These are phyloP conservation scores for Hibiscus mutabilis DNA, from an alignment of 345 rosid species.

Conservation along the genomic window DNA sequence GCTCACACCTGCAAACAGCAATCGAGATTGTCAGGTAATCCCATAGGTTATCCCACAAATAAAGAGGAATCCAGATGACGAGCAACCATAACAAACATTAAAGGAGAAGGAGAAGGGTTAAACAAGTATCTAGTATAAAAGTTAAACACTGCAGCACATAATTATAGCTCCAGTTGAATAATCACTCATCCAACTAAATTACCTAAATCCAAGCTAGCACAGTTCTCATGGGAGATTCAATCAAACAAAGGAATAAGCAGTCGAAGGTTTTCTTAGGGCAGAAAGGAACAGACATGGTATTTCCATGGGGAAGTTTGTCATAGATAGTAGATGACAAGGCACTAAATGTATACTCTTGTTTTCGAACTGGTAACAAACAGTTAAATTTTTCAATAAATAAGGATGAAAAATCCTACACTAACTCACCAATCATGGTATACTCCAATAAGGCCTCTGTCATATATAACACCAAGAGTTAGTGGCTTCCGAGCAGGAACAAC, in stretches of 20 bases:
- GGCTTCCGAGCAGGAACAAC: conserved; percentile 80
- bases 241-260: not conserved
- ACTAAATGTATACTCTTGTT: not conserved
- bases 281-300: not conserved
- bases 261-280: not conserved
- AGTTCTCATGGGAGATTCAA: not conserved
- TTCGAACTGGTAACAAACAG: too few relatives aligned
- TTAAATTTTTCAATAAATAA: not conserved
- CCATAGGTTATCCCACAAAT: not conserved
- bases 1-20: conserved; percentile 76
- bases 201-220: not conserved
- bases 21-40: conserved; percentile 8
- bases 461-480: conserved; percentile 63
- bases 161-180: not conserved
- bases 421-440: conserved; percentile 79
- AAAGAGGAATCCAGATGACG: not conserved
- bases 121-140: not conserved
- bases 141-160: not conserved
- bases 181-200: not conserved
- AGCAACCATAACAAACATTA: not conserved
- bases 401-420: not conserved
- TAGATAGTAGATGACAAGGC: not conserved
- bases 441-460: conserved; percentile 89
- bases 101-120: not conserved
- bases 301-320: not conserved